Percentiles rank a stretch among this genome's conserved stretches.
Evolutionary conservation across 164 flowering plant genomes (phyloP).

Genomic region (Piper betle): DNA sequence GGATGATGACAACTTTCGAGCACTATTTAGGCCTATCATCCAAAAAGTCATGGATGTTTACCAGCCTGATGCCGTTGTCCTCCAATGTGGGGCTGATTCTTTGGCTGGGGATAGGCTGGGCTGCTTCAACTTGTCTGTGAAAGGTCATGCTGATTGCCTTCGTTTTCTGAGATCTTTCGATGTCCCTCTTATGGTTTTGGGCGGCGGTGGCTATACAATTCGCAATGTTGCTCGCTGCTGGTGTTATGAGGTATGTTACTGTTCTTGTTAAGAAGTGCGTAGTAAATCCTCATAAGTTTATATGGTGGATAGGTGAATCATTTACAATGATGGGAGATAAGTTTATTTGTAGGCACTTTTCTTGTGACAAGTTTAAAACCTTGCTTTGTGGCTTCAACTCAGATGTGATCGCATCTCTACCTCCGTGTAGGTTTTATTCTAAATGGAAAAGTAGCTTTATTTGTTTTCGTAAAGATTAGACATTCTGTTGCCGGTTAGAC

Average conservation of each 20-base stretch:
- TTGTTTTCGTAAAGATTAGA: not conserved
- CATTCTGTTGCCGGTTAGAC: too few species aligned
- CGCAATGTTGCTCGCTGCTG: slow-evolving; percentile 97
- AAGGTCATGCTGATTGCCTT: slow-evolving; percentile 90
- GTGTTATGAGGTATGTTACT: slow-evolving; percentile 73
- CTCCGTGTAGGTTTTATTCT: not conserved
- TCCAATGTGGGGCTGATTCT: slow-evolving; percentile 95
- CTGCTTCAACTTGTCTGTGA: slow-evolving; percentile 84
- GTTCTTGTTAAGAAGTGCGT: not conserved
- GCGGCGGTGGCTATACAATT: slow-evolving; percentile 93
- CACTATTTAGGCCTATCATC: slow-evolving; percentile 61
- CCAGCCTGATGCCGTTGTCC: slow-evolving; percentile 88
- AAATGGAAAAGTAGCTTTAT: not conserved
- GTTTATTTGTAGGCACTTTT: not conserved
- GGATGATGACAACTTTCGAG: slow-evolving; percentile 72
- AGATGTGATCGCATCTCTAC: not conserved
- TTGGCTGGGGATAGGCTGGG: slow-evolving; percentile 84
- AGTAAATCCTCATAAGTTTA: not conserved
- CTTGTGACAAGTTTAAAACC: not conserved
- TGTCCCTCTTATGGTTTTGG: slow-evolving; percentile 86
- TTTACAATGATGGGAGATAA: not conserved
- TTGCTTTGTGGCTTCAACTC: not conserved
- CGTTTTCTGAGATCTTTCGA: slow-evolving; percentile 73
- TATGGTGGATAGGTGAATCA: not conserved
- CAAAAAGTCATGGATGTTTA: slow-evolving; percentile 82